These are phyloP conservation scores for Eucalyptus paniculata DNA, from an alignment of 345 rosid species.

Conservation along the genomic window DNA sequence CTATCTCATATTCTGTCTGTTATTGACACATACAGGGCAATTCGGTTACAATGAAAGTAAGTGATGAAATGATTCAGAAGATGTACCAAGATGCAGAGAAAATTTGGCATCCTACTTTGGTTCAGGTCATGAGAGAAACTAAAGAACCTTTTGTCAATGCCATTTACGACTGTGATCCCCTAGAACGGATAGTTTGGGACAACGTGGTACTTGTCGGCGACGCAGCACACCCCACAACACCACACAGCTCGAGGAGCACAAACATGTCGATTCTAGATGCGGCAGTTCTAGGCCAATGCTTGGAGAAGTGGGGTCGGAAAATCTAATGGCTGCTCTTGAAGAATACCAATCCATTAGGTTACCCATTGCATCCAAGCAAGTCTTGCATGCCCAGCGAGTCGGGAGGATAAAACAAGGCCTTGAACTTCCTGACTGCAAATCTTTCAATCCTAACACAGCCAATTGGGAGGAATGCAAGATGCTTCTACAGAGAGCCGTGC, in stretches of 20 bases:
- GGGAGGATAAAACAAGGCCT: conserved; percentile 68
- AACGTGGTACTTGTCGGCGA: conserved; percentile 57
- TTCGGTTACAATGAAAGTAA: conserved; percentile 53
- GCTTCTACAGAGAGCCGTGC: conserved; percentile 42
- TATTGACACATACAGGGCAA: conserved; percentile 14
- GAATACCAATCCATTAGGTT: conserved; percentile 54
- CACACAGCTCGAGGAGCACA: conserved; percentile 70
- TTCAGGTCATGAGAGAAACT: conserved; percentile 48
- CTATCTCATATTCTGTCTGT: background rate
- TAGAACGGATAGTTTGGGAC: conserved; percentile 26
- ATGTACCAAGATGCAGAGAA: conserved; percentile 52
- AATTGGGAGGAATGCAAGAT: conserved; percentile 18
- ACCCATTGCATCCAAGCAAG: conserved; percentile 52
- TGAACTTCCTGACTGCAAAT: conserved; percentile 11
- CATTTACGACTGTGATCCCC: conserved; percentile 61
- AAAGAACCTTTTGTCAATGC: conserved; percentile 56
- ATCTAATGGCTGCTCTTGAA: conserved; percentile 32
- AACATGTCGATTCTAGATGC: conserved; percentile 78
- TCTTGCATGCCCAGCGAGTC: conserved; percentile 31
- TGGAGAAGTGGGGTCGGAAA: conserved; percentile 27
- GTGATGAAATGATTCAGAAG: conserved; percentile 30
- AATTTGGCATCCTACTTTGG: conserved; percentile 48
- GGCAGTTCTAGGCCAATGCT: conserved; percentile 45
- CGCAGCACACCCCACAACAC: conserved; percentile 74
- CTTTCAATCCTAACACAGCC: conserved; percentile 19